Evolutionary conservation across 306 rosid species (phyloP).

Genomic region (Canavalia ensiformis): DNA sequence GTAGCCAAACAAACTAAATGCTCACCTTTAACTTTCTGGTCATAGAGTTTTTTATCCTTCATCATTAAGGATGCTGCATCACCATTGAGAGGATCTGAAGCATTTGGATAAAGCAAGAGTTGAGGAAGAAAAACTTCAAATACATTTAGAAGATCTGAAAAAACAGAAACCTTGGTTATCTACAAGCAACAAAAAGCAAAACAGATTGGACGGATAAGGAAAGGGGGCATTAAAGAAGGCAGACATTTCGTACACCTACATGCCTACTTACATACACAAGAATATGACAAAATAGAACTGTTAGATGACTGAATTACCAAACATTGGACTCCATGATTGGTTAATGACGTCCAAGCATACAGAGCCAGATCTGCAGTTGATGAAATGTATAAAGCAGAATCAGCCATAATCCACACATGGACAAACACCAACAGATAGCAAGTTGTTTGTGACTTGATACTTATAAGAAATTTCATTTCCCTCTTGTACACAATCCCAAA

Average conservation of each 20-base stretch:
- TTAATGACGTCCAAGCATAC: conserved; percentile 98
- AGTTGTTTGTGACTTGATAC: conserved; percentile 28
- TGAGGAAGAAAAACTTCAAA: conserved; percentile 99
- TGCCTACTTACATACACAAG: neutral
- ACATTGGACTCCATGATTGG: conserved; percentile 99
- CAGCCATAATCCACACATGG: conserved; percentile 46
- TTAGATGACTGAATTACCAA: conserved; percentile 70
- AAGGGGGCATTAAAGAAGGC: conserved; percentile 15
- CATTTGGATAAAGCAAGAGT: conserved; percentile 95
- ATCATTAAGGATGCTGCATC: conserved; percentile 98
- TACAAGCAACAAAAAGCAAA: conserved; percentile 14
- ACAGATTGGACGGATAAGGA: conserved; percentile 8
- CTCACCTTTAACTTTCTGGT: conserved; percentile 94
- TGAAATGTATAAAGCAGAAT: conserved; percentile 47
- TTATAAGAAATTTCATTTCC: conserved; percentile 21
- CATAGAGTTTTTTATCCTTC: conserved; percentile 84
- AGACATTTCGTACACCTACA: neutral
- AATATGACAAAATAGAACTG: conserved; percentile 28
- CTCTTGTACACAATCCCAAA: conserved; percentile 37
- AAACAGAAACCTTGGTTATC: conserved; percentile 47
- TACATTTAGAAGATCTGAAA: conserved; percentile 90
- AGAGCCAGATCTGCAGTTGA: conserved; percentile 91
- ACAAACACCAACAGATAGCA: conserved; percentile 40
- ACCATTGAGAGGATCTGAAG: conserved; percentile 96
- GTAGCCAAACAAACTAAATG: conserved; percentile 8